Conservation (phyloP, 805 yeast genomes). For the Kodamaea jinghongensis region DNA sequence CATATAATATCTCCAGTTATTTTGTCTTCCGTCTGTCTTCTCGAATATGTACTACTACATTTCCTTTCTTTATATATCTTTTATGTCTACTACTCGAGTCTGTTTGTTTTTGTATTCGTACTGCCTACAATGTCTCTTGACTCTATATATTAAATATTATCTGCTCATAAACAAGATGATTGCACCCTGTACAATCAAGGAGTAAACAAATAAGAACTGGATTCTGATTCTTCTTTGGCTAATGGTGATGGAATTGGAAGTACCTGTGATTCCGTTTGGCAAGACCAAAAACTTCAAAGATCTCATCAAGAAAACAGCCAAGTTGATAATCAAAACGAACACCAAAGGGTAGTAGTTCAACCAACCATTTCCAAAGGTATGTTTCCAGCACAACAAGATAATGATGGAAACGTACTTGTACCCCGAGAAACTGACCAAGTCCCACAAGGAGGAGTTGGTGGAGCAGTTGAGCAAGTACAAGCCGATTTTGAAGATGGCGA, state of each 20-base stretch:
- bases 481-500: constrained; percentile 72
- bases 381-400: constrained; percentile 52
- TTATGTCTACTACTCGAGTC: too few relatives aligned
- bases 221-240: constrained; percentile 76
- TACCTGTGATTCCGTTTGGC: constrained; percentile 45
- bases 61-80: too few relatives aligned
- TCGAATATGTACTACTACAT: too few relatives aligned
- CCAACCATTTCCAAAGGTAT: constrained; percentile 36
- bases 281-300: constrained; percentile 66
- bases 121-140: too few relatives aligned
- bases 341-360: constrained; percentile 33
- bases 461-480: constrained; percentile 74
- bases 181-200: constrained; percentile 74
- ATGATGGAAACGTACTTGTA: constrained; percentile 88
- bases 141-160: constrained; percentile 9
- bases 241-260: constrained; percentile 55
- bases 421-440: constrained; percentile 84
- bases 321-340: constrained; percentile 40
- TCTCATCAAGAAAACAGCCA: constrained; percentile 62
- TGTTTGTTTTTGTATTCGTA: too few relatives aligned
- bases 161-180: constrained; percentile 68
- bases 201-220: constrained; percentile 81
- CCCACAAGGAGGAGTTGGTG: constrained; percentile 64
- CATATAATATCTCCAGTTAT: too few relatives aligned
- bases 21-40: too few relatives aligned